These are phyloP conservation scores for Microthyrium microscopicum DNA, from an alignment of 2,329 filamentous ascomycete species.

Conservation along the genomic window DNA sequence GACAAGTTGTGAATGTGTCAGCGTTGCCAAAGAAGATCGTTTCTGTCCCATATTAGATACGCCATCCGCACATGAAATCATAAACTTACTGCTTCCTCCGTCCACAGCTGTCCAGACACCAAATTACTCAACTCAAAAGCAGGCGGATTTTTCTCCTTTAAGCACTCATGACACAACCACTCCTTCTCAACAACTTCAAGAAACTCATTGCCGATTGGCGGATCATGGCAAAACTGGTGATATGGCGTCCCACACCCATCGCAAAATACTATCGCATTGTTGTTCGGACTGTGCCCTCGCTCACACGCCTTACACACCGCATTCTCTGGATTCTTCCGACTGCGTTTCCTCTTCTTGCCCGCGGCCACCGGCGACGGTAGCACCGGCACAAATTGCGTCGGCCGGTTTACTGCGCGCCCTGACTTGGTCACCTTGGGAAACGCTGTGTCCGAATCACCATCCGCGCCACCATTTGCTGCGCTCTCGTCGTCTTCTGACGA, in stretches of 20 bases:
- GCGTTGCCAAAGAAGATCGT: conserved; percentile 43
- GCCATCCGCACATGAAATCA: background rate
- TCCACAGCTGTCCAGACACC: conserved; percentile 8
- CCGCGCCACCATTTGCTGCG: conserved; percentile 2
- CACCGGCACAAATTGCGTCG: conserved; percentile 44
- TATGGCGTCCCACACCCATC: conserved; percentile 65
- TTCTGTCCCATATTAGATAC: conserved; percentile 27
- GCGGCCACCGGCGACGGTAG: conserved; percentile 30
- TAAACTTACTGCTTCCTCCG: conserved; percentile 1
- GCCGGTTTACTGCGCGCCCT: conserved; percentile 53
- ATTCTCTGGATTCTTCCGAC: conserved; percentile 34
- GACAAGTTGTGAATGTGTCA: conserved; percentile 46
- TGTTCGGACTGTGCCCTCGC: conserved; percentile 52
- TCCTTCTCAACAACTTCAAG: conserved; percentile 48
- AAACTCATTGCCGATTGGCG: conserved; percentile 52
- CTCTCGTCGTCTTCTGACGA: conserved; percentile 11
- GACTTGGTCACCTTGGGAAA: conserved; percentile 56
- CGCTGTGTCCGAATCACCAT: conserved; percentile 28
- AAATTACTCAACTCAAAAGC: conserved; percentile 14
- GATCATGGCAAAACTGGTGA: conserved; percentile 70
- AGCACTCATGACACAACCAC: conserved; percentile 46
- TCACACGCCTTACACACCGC: conserved; percentile 57
- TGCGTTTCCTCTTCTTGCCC: conserved; percentile 41
- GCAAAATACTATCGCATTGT: conserved; percentile 73
- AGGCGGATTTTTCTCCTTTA: conserved; percentile 8